Evolutionary conservation across 768 basidiomycete species (phyloP).

Genomic region (Pleurotus ostreatus): DNA sequence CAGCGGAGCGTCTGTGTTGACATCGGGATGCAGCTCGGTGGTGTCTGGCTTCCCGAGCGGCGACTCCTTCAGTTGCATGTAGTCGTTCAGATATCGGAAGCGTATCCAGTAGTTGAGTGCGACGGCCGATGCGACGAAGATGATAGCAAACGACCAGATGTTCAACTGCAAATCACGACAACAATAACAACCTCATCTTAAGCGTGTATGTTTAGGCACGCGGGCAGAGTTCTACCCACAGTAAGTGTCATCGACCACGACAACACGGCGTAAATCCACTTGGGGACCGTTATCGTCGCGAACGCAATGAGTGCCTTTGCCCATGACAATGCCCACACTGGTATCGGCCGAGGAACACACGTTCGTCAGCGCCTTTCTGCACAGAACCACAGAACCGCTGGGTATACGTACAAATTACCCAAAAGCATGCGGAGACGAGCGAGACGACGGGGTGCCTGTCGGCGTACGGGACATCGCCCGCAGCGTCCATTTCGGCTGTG

Average conservation of each 20-base stretch:
- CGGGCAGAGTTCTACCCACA: slow-evolving; percentile 34
- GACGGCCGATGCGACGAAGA: slow-evolving; percentile 64
- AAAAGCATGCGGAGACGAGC: slow-evolving; percentile 77
- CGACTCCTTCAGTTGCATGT: slow-evolving; percentile 73
- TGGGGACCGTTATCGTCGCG: slow-evolving; percentile 78
- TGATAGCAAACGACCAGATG: slow-evolving; percentile 84
- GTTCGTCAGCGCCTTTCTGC: slow-evolving; percentile 1
- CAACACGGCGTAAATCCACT: slow-evolving; percentile 69
- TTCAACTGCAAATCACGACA: slow-evolving; percentile 51
- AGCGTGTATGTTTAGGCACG: slow-evolving; percentile 4
- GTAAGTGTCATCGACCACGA: slow-evolving; percentile 90
- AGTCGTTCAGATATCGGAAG: slow-evolving; percentile 73
- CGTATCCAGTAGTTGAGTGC: slow-evolving; percentile 83
- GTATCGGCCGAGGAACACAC: slow-evolving; percentile 1
- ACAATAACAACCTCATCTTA: neutral
- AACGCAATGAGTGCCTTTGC: slow-evolving; percentile 70
- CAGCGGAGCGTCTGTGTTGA: slow-evolving; percentile 69
- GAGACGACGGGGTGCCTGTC: slow-evolving; percentile 71
- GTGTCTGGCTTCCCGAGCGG: slow-evolving; percentile 80
- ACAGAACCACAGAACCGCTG: neutral
- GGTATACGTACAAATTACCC: slow-evolving; percentile 67
- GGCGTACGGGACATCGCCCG: slow-evolving; percentile 27
- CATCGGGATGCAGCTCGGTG: slow-evolving; percentile 87
- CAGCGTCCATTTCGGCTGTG: slow-evolving; percentile 29
- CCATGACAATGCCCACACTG: slow-evolving; percentile 85